phyloP scores from a whole-genome alignment of 345 rosid genomes.

The Lumnitzera racemosa region DNA sequence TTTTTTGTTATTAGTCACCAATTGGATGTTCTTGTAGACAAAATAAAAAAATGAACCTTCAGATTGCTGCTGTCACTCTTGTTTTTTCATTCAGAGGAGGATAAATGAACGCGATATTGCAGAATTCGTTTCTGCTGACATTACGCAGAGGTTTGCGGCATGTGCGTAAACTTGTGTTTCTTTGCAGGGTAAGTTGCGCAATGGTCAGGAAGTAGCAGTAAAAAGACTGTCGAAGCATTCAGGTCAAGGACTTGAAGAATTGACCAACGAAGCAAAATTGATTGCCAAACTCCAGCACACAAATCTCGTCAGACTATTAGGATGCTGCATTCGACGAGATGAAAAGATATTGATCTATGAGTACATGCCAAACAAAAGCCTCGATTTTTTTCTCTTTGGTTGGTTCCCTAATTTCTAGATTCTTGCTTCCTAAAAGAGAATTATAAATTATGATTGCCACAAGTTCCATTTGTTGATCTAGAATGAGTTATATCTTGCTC shows the following conservation, averaged over 20 bases:
- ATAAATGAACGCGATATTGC: neutral
- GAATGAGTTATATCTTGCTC: neutral
- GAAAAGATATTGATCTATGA: conserved; percentile 39
- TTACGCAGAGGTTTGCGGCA: neutral
- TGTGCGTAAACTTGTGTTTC: too few species aligned
- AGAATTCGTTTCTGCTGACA: neutral
- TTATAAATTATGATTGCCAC: neutral
- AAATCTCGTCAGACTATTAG: conserved; percentile 30
- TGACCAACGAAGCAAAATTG: conserved; percentile 27
- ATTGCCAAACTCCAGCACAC: conserved; percentile 35
- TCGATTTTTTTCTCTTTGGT: conserved; percentile 35
- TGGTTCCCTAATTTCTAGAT: neutral
- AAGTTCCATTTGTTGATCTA: neutral
- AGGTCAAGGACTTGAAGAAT: conserved; percentile 32
- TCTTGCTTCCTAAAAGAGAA: neutral
- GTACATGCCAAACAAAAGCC: conserved; percentile 29
- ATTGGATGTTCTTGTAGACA: too few species aligned
- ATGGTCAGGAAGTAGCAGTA: conserved; percentile 22
- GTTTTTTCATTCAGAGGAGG: neutral
- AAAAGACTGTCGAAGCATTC: conserved; percentile 25
- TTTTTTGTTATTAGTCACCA: too few species aligned
- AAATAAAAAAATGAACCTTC: too few species aligned
- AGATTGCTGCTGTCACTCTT: too few species aligned
- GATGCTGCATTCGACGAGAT: conserved; percentile 25
- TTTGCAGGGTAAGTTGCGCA: conserved; percentile 16